Percentiles rank a stretch among this genome's conserved stretches.
phyloP scores from a whole-genome alignment of 1,139 yeast species.

The Pichia sp. region DNA sequence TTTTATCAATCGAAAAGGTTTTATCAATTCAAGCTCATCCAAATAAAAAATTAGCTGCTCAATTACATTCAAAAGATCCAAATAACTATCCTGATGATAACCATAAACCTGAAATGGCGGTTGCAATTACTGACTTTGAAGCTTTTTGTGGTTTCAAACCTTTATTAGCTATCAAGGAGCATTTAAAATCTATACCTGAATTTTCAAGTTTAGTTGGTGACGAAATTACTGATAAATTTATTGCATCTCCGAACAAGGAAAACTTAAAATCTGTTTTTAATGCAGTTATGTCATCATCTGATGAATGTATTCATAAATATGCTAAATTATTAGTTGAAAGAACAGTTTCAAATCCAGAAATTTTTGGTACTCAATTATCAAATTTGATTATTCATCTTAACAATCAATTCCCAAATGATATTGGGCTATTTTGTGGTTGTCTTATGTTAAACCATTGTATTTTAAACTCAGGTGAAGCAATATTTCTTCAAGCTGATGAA shows the following conservation, averaged over 20 bases:
- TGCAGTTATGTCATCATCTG: conserved; percentile 73
- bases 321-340: conserved; percentile 60
- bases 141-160: conserved; percentile 99
- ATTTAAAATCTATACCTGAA: conserved; percentile 70
- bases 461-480: conserved; percentile 88
- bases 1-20: conserved; percentile 85
- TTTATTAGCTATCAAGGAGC: conserved; percentile 60
- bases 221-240: conserved; percentile 47
- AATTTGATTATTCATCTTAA: conserved; percentile 69
- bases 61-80: conserved; percentile 76
- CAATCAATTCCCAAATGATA: conserved; percentile 84
- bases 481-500: conserved; percentile 93
- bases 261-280: conserved; percentile 71
- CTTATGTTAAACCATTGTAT: conserved; percentile 81
- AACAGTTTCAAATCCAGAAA: conserved; percentile 47
- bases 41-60: conserved; percentile 74
- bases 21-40: conserved; percentile 97
- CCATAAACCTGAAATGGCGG: conserved; percentile 99
- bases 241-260: conserved; percentile 32
- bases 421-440: conserved; percentile 95
- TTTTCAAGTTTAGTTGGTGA: conserved; percentile 64
- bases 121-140: conserved; percentile 91
- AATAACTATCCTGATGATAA: conserved; percentile 94
- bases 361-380: conserved; percentile 51
- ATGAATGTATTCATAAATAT: conserved; percentile 43